These are phyloP conservation scores for Alternaria infectoria DNA, from an alignment of 2,329 filamentous ascomycete species.

Conservation along the genomic window DNA sequence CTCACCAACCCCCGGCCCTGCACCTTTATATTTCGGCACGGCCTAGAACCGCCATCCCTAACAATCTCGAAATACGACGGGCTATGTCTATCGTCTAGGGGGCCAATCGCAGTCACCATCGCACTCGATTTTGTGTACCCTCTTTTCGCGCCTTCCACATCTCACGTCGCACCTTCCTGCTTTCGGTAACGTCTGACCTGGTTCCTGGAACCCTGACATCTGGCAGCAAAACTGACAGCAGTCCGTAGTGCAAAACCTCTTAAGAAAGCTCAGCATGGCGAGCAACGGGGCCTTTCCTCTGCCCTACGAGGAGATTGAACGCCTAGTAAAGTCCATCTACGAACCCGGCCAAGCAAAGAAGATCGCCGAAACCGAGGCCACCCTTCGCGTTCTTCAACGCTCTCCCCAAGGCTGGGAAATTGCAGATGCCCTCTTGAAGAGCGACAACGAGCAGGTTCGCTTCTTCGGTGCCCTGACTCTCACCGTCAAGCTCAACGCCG, in stretches of 20 bases:
- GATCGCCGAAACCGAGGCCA: slow-evolving; percentile 68
- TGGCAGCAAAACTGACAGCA: neutral
- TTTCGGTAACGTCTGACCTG: neutral
- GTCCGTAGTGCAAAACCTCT: neutral
- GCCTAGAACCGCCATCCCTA: neutral
- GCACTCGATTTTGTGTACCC: neutral
- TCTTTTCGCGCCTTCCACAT: neutral
- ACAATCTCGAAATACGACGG: neutral
- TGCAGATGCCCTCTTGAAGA: slow-evolving; percentile 75
- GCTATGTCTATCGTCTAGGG: neutral
- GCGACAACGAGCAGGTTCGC: slow-evolving; percentile 74
- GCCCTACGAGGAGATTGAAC: slow-evolving; percentile 44
- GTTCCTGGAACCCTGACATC: slow-evolving; percentile 1
- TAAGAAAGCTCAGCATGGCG: slow-evolving; percentile 26
- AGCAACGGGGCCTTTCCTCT: slow-evolving; percentile 30
- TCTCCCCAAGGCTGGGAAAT: slow-evolving; percentile 85
- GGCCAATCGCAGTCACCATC: neutral
- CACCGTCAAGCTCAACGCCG: slow-evolving; percentile 92
- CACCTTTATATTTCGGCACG: neutral
- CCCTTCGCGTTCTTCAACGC: slow-evolving; percentile 78
- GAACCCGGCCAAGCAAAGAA: slow-evolving; percentile 54
- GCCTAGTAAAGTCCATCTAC: slow-evolving; percentile 60
- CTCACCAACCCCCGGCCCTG: neutral
- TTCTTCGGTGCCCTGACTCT: slow-evolving; percentile 95
- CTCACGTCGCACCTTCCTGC: slow-evolving; percentile 5